Percentiles rank a stretch among this genome's conserved stretches.
These are phyloP conservation scores for Clarireedia monteithiana DNA, from an alignment of 2,329 filamentous ascomycete genomes.

Conservation along the genomic window DNA sequence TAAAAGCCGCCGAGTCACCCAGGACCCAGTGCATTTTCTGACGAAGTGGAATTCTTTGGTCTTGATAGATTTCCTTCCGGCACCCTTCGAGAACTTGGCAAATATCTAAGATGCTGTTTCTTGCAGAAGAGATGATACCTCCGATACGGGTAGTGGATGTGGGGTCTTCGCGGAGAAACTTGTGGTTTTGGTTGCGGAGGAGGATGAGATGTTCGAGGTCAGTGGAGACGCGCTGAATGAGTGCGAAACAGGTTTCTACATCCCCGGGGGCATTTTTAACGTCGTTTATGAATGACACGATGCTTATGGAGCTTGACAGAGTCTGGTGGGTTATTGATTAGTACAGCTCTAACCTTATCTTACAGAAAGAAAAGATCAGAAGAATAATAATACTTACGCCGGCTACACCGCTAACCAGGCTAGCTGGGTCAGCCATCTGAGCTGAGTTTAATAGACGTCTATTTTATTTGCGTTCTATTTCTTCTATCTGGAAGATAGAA, in stretches of 20 bases:
- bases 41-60: background rate
- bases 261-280: constrained; percentile 1
- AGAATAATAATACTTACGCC: background rate
- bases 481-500: too few species aligned
- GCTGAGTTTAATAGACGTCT: too few species aligned
- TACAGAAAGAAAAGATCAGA: too few species aligned
- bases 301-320: background rate
- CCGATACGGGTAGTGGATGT: background rate
- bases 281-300: background rate
- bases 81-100: background rate
- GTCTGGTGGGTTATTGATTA: background rate
- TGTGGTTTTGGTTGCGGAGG: background rate
- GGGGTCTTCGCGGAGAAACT: background rate
- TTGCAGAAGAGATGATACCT: background rate
- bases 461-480: too few species aligned
- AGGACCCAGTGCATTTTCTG: constrained; percentile 3
- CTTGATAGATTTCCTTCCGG: background rate
- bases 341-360: too few species aligned
- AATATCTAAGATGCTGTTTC: background rate
- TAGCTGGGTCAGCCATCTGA: background rate
- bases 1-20: constrained; percentile 1
- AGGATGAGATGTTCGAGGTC: background rate
- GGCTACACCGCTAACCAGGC: background rate
- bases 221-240: background rate
- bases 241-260: constrained; percentile 1